Evolutionary conservation across 768 basidiomycete genomes (phyloP).

Genomic region (Macrolepiota fuliginosa): DNA sequence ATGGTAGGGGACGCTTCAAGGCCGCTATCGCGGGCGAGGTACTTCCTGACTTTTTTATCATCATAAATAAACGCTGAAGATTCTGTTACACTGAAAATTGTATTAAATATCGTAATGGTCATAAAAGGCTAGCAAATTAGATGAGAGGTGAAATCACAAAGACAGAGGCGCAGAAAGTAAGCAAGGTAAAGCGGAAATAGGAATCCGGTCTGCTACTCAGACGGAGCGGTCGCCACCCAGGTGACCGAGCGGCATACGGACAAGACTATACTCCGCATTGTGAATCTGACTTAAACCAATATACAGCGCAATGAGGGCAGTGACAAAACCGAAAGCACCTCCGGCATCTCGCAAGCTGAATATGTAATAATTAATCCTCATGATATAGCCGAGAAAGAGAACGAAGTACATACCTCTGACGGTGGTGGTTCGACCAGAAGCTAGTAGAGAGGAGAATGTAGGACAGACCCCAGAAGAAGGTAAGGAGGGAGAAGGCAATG

Average conservation of each 20-base stretch:
- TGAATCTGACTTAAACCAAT: conserved; percentile 13
- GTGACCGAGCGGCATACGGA: conserved; percentile 14
- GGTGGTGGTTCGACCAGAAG: conserved; percentile 24
- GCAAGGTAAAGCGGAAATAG: neutral
- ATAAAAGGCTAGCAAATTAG: neutral
- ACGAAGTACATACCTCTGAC: neutral
- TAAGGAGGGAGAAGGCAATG: conserved; percentile 45
- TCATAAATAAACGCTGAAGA: neutral
- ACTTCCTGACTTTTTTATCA: too few species aligned
- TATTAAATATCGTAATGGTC: neutral
- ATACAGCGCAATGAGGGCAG: conserved; percentile 13
- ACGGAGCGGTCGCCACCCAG: neutral
- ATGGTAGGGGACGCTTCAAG: too few species aligned
- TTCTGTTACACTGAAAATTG: neutral
- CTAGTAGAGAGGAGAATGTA: conserved; percentile 46
- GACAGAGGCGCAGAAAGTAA: neutral
- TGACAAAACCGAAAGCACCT: conserved; percentile 13
- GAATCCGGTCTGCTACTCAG: neutral
- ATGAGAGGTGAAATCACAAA: neutral
- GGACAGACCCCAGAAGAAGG: conserved; percentile 52
- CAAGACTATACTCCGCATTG: conserved; percentile 3
- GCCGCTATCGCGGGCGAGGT: too few species aligned
- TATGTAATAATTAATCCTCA: neutral
- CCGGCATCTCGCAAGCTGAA: conserved; percentile 12
- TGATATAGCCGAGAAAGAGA: neutral